Conservation (phyloP, 768 basidiomycete species). For the Trametes meyenii region DNA sequence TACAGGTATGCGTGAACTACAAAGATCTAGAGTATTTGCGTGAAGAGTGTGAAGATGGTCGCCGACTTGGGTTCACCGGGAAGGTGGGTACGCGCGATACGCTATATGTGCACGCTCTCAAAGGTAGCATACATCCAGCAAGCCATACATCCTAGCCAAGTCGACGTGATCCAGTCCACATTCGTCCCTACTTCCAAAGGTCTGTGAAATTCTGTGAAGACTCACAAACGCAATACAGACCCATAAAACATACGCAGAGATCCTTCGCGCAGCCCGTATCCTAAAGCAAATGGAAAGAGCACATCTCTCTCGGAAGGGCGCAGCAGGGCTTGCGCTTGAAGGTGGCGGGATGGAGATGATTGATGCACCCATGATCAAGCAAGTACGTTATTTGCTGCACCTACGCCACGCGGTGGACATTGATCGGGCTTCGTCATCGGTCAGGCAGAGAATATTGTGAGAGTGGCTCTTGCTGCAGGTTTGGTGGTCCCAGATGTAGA, state of each 20-base stretch:
- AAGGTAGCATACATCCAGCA: conserved; percentile 52
- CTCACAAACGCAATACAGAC: neutral
- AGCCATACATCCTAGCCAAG: conserved; percentile 91
- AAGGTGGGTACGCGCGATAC: conserved; percentile 54
- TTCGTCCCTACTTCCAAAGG: conserved; percentile 79
- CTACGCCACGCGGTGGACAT: no score
- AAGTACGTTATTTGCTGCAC: neutral
- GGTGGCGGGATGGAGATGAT: conserved; percentile 76
- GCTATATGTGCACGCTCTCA: neutral
- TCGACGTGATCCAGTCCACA: conserved; percentile 72
- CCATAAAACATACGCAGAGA: conserved; percentile 50
- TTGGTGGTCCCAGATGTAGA: conserved; percentile 51
- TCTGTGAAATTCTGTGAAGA: conserved; percentile 30
- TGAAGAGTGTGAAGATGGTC: conserved; percentile 80
- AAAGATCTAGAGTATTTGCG: conserved; percentile 65
- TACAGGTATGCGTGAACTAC: conserved; percentile 86
- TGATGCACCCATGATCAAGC: conserved; percentile 83
- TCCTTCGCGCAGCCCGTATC: conserved; percentile 75
- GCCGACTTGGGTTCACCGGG: conserved; percentile 86
- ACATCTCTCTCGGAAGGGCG: conserved; percentile 56
- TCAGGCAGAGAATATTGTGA: conserved; percentile 55
- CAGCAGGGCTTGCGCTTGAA: conserved; percentile 68
- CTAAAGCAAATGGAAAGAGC: conserved; percentile 64
- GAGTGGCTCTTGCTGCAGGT: conserved; percentile 55
- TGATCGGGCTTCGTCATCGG: neutral